Conservation (phyloP, 2,329 filamentous ascomycete genomes). For the Lachnellula suecica region DNA sequence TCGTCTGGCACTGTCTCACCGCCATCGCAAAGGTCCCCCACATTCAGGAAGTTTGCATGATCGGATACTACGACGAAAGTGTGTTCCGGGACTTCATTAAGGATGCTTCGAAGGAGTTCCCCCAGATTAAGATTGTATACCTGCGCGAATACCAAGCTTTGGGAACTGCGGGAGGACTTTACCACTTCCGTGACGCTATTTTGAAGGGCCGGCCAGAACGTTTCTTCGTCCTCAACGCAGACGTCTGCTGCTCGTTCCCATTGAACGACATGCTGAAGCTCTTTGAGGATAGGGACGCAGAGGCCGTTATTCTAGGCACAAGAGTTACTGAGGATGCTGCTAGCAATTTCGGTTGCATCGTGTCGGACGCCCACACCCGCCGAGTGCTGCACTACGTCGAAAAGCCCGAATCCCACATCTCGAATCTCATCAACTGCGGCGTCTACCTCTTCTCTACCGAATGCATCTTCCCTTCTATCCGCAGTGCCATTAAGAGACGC, state of each 20-base stretch:
- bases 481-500: slow-evolving; percentile 91
- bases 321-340: slow-evolving; percentile 88
- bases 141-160: slow-evolving; percentile 96
- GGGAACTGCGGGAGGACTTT: slow-evolving; percentile 92
- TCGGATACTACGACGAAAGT: slow-evolving; percentile 97
- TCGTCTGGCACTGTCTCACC: slow-evolving; percentile 96
- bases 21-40: slow-evolving; percentile 87
- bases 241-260: slow-evolving; percentile 98
- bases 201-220: slow-evolving; percentile 92
- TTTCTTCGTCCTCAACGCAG: slow-evolving; percentile 96
- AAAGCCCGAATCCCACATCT: slow-evolving; percentile 97
- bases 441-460: slow-evolving; percentile 97
- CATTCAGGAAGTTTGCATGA: slow-evolving; percentile 94
- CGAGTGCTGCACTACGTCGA: slow-evolving; percentile 98
- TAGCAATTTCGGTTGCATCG: slow-evolving; percentile 96
- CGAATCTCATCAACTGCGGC: slow-evolving; percentile 98
- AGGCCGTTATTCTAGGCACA: slow-evolving; percentile 94
- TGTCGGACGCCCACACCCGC: slow-evolving; percentile 89
- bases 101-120: slow-evolving; percentile 80
- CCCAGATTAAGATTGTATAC: slow-evolving; percentile 88
- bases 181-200: slow-evolving; percentile 99
- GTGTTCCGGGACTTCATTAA: slow-evolving; percentile 99
- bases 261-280: slow-evolving; percentile 92
- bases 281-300: slow-evolving; percentile 92
- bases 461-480: slow-evolving; percentile 94